Conservation (phyloP, 257 asterid genomes). For the Anisodus acutangulus region DNA sequence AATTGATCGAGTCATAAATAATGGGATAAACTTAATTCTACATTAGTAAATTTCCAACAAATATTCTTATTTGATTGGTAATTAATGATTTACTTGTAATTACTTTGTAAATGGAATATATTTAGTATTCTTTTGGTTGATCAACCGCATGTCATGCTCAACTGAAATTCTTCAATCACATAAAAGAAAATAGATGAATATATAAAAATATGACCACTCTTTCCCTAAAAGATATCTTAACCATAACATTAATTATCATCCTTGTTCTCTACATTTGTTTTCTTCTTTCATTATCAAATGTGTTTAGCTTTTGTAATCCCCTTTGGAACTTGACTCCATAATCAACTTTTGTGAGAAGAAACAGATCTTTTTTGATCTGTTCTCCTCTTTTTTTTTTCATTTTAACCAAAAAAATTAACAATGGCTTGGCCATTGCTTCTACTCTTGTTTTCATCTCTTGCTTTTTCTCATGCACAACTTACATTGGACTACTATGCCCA, state of each 20-base stretch:
- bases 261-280: slow-evolving; percentile 25
- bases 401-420: neutral
- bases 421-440: slow-evolving; percentile 38
- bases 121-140: neutral
- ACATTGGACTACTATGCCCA: slow-evolving; percentile 58
- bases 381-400: neutral
- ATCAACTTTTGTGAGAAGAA: slow-evolving; percentile 24
- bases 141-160: slow-evolving; percentile 9
- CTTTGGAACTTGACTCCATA: slow-evolving; percentile 6
- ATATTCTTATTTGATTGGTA: too few relatives aligned
- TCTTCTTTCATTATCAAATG: neutral
- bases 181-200: neutral
- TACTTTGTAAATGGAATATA: neutral
- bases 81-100: neutral
- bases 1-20: too few relatives aligned
- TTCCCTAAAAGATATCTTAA: slow-evolving; percentile 32
- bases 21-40: too few relatives aligned
- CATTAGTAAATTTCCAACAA: too few relatives aligned
- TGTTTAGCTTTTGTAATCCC: neutral
- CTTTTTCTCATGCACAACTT: slow-evolving; percentile 35
- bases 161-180: slow-evolving; percentile 10
- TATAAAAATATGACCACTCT: neutral
- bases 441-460: slow-evolving; percentile 31
- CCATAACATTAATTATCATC: neutral
- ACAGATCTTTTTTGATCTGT: slow-evolving; percentile 31